Base-by-base conservation (phyloP, 441 rosid species). In the Populus hybrid region DNA sequence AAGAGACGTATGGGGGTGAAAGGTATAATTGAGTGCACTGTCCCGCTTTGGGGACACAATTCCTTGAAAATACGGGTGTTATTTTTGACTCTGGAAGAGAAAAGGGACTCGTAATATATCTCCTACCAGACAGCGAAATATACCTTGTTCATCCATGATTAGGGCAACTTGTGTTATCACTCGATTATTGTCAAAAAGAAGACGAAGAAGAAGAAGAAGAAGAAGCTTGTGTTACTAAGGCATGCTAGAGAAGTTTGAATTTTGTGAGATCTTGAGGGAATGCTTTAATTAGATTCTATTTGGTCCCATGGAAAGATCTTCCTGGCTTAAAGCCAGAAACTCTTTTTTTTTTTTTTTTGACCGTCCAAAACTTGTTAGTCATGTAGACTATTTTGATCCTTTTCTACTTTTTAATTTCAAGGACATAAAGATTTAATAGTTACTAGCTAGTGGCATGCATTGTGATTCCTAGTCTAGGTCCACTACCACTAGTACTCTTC, bases 21-120 rank as follows among this genome's bases (percentile, higher is more conserved):
- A 26, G 66, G 72, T 78, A 67, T 79, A 63, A 78, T 78, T 57
- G 61, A 34, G 30, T 69, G 71, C 76, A 24, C 21, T 86, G 90
- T 85, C 85, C 86, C 87, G 79, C 88, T 83, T 79, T 69, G 40
- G 66, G 86, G 80, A 77, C 79, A 80, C 92, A 30, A 83, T 57
- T 78, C 65, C 75, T 38, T 84, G 80, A 78, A 76, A 75, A 77
- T 79, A 28, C 72, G 70, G 80, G 19, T 59, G 9, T 40, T 21
- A 70, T 59, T 74, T 82, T 84, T 82, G 82, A 84, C 84, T 81
- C 74, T 71, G 36, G 23, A 34, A 38, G 26, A 64, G 42, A 24
- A 46, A 26, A 57, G n/a, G 46, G 67, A 46, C 19, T 8, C 0
- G 18, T 2, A 21, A 59, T 11, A 19, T 10, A 46, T 69, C 78